Base-by-base conservation (phyloP, 768 basidiomycete species). In the Sporobolomyces pararoseus region DNA sequence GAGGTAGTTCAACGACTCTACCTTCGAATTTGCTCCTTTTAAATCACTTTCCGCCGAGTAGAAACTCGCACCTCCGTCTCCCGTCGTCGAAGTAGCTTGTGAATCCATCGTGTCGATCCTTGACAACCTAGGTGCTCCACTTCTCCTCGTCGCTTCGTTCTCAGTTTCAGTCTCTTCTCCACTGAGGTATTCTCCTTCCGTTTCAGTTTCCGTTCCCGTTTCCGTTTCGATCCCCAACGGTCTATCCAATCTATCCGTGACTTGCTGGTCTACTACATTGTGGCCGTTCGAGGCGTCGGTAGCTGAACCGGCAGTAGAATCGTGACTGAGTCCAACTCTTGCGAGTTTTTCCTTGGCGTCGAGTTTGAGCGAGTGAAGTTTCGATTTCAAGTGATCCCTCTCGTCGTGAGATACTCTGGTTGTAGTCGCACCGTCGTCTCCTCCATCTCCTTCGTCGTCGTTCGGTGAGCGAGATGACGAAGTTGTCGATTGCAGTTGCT, bases 11-110 rank as follows among this genome's bases (percentile, higher is more conserved):
- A 9, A 9, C 39, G 19, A 32, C 21, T n/a, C 23, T 49, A n/a
- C 49, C 17, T 47, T 44, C 14, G 42, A 12, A 7, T n/a, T 47
- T 10, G 19, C 29, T 19, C 29, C 64, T 27, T 25, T 29, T 13
- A 44, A 23, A 13, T 62, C 59, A 31, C 46, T 50, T 37, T 52
- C 52, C 3, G 69, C 68, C 58, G 69, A 65, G 27, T 70, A 62
- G 39, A 65, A 60, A 32, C 57, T 64, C 23, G 34, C 25, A 25
- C 34, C 49, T 23, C 21, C 59, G 23, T 34, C 46, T 42, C 42
- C 42, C 5, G 31, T 61, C 59, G 42, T n/a, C 6, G 19, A 6
- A n/a, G 58, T 31, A 1, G 54, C 68, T 55, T 42, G 14, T 23
- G 35, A 31, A 12, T 34, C 57, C 5, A 29, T 31, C 23, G 3